Percentiles rank a stretch among this genome's conserved stretches.
Conservation (phyloP, 2,329 filamentous ascomycete genomes). For the Gnomoniopsis sp. region DNA sequence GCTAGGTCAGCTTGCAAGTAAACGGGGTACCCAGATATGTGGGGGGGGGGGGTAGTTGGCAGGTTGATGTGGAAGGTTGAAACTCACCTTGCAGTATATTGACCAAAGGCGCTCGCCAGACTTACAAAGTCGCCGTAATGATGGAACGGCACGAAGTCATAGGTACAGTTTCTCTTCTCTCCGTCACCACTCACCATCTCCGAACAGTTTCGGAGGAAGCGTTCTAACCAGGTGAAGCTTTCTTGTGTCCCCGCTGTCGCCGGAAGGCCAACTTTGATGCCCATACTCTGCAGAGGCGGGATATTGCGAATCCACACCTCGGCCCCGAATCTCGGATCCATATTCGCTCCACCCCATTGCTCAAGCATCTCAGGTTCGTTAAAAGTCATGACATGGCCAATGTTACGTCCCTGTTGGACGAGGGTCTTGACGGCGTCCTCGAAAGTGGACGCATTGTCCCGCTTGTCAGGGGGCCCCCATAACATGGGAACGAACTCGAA, state of each 20-base stretch:
- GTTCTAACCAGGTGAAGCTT: conserved; percentile 63
- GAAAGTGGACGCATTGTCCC: conserved; percentile 54
- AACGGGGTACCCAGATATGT: conserved; percentile 17
- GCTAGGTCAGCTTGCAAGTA: neutral
- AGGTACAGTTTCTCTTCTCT: conserved; percentile 51
- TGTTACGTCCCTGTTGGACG: conserved; percentile 52
- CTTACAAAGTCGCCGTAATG: conserved; percentile 70
- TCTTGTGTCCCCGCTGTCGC: conserved; percentile 62
- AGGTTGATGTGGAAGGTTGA: conserved; percentile 8
- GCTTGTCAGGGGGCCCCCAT: conserved; percentile 56
- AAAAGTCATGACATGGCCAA: conserved; percentile 69
- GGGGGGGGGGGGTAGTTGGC: neutral
- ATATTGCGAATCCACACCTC: conserved; percentile 68
- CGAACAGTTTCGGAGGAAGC: conserved; percentile 64
- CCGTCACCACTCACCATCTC: conserved; percentile 47
- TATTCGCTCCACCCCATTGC: conserved; percentile 57
- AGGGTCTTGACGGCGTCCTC: conserved; percentile 54
- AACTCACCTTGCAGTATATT: conserved; percentile 45
- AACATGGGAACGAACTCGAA: conserved; percentile 81
- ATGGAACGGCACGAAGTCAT: conserved; percentile 61
- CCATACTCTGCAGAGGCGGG: conserved; percentile 61
- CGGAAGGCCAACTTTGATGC: conserved; percentile 65
- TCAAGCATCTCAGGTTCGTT: conserved; percentile 70
- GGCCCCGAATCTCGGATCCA: conserved; percentile 60
- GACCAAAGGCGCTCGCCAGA: conserved; percentile 63